Base-by-base conservation (phyloP, 805 yeast species). In the Kuraishia ogatae region DNA sequence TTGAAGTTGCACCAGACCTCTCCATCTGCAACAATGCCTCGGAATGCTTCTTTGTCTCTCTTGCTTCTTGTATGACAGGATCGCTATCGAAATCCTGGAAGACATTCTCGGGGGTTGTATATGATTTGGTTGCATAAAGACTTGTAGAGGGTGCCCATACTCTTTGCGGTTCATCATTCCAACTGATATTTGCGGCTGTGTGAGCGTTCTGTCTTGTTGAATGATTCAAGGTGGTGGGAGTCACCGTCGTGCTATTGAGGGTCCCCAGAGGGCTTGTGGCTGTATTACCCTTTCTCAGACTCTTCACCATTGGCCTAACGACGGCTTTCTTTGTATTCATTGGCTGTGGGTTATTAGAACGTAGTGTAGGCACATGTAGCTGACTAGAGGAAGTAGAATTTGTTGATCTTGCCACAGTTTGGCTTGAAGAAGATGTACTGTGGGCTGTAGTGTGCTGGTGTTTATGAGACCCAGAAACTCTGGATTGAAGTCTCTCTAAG, bases 131-230 rank as follows among this genome's bases (percentile, higher is more conserved):
- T 19, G 59, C 59, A 15, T 62, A 56, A 6, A 70, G 53, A 24
- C 72, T 66, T 21, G 62, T 61, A 1, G 70, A 66, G 8, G 74
- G 74, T 4, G 74, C 64, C 74, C 74, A 71, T 10, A 70, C 69
- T 46, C 57, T 48, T 24, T 58, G 56, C 22, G 57, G 59, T 26
- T 57, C 61, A 48, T 57, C 57, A 22, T 50, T 53, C 63, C 63
- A 60, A 11, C 53, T 52, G 4, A 70, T 56, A 48, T 67, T 67
- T 0, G 74, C 74, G 2, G 74, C 74, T 39, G 65, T 65, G 51
- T 65, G 67, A 6, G 75, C 74, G 19, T 59, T 61, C 51, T 52
- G 57, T 51, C 43, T 35, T 35, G 43, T 35, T 10, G 43, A 35
- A 15, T 35, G 43, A 17, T 5, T 35, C 43, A 35, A 35, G 4